Evolutionary conservation across 345 rosid species (phyloP).

Genomic region (Ceriops decandra): DNA sequence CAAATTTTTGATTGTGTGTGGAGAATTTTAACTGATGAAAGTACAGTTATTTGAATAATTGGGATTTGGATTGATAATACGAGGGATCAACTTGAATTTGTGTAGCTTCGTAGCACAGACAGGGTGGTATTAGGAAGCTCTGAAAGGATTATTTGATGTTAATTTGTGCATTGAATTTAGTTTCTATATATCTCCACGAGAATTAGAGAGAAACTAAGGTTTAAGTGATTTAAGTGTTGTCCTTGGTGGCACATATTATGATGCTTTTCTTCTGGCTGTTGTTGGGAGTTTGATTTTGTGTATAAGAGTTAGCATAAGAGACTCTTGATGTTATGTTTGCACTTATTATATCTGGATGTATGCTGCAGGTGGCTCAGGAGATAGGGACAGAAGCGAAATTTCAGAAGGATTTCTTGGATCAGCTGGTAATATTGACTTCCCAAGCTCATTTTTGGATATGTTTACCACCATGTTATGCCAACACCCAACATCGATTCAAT

Average conservation of each 20-base stretch:
- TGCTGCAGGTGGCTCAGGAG: slow-evolving; percentile 75
- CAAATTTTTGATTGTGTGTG: neutral
- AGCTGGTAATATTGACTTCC: slow-evolving; percentile 42
- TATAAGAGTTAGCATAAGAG: too few species aligned
- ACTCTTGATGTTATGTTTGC: too few species aligned
- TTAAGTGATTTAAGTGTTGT: too few species aligned
- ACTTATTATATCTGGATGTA: neutral
- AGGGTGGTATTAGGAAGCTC: too few species aligned
- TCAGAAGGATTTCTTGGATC: slow-evolving; percentile 73
- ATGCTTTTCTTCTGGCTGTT: too few species aligned
- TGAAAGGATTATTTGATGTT: too few species aligned
- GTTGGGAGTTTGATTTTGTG: too few species aligned
- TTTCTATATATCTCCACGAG: too few species aligned
- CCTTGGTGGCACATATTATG: too few species aligned
- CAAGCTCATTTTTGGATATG: neutral
- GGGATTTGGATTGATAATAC: neutral
- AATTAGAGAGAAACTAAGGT: too few species aligned
- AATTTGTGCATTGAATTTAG: too few species aligned
- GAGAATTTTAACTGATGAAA: neutral
- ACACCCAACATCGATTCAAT: neutral
- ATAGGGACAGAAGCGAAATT: slow-evolving; percentile 72
- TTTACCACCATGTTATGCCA: neutral
- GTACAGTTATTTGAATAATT: neutral
- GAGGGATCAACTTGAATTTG: neutral
- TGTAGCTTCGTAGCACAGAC: neutral